These are phyloP conservation scores for Cinchona pubescens DNA, from an alignment of 257 asterid genomes.

Conservation along the genomic window DNA sequence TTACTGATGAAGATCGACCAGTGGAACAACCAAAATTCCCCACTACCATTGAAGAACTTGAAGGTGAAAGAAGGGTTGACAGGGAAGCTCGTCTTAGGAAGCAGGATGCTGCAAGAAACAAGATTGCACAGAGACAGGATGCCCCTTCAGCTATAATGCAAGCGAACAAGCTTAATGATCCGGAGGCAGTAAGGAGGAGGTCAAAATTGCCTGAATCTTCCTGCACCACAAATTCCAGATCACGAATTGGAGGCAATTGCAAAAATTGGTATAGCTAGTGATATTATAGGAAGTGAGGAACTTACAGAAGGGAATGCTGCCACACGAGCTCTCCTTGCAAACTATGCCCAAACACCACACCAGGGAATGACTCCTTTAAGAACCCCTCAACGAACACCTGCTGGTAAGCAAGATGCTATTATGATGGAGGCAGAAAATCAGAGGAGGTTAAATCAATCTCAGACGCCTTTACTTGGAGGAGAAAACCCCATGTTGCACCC, in stretches of 20 bases:
- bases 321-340: conserved; percentile 88
- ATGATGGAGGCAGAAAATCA: conserved; percentile 99
- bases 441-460: conserved; percentile 75
- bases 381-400: conserved; percentile 94
- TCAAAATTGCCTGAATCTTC: conserved; percentile 80
- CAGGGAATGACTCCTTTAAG: conserved; percentile 88
- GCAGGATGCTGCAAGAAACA: conserved; percentile 91
- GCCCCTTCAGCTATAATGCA: conserved; percentile 91
- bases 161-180: conserved; percentile 96
- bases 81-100: conserved; percentile 84
- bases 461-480: conserved; percentile 98
- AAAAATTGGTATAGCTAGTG: conserved; percentile 89
- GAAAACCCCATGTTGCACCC: conserved; percentile 92
- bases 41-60: conserved; percentile 93
- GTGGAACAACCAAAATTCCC: conserved; percentile 79
- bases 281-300: conserved; percentile 80
- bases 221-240: conserved; percentile 95
- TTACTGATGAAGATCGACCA: conserved; percentile 77
- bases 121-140: conserved; percentile 91
- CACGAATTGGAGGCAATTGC: conserved; percentile 98
- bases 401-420: conserved; percentile 84
- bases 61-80: conserved; percentile 96
- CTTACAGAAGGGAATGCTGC: conserved; percentile 87
- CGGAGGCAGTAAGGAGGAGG: conserved; percentile 83
- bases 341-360: conserved; percentile 79